Percentiles rank a stretch among this genome's conserved stretches.
Evolutionary conservation across 176 grass and related monocot genomes (phyloP).

Genomic region (Carex myosuroides): DNA sequence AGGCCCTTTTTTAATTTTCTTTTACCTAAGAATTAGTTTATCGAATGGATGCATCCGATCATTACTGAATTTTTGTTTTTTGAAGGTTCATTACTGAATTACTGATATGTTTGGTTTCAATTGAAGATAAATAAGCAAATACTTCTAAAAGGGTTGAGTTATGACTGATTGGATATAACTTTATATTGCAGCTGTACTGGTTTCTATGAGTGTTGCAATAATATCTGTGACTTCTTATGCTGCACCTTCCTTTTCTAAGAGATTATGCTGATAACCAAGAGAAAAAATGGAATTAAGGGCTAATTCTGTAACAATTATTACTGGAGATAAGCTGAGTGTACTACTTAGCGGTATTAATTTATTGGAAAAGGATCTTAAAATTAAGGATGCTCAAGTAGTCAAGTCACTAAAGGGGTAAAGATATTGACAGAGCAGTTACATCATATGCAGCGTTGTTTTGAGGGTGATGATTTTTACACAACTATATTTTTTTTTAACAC

Average conservation of each 20-base stretch:
- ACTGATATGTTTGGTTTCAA: not conserved
- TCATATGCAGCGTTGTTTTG: too few species aligned
- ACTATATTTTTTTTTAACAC: too few species aligned
- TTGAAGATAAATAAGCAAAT: not conserved
- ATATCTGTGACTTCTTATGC: slow-evolving; percentile 57
- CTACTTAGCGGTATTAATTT: not conserved
- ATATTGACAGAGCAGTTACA: too few species aligned
- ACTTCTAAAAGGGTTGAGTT: not conserved
- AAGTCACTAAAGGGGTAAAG: not conserved
- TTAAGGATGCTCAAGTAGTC: not conserved
- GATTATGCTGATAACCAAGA: not conserved
- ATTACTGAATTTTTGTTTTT: not conserved
- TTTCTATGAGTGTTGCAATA: slow-evolving; percentile 58
- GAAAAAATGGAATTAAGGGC: not conserved
- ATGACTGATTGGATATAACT: slow-evolving; percentile 3
- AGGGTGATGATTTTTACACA: too few species aligned
- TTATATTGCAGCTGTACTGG: slow-evolving; percentile 47
- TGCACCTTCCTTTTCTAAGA: slow-evolving; percentile 29
- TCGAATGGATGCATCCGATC: not conserved
- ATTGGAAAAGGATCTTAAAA: not conserved
- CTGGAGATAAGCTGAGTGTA: not conserved
- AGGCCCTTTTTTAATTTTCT: not conserved
- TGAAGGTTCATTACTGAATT: not conserved
- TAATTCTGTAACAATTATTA: not conserved
- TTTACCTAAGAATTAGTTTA: not conserved